These are phyloP conservation scores for Pythium angustatum DNA, from an alignment of 352 stramenopile species.

Conservation along the genomic window DNA sequence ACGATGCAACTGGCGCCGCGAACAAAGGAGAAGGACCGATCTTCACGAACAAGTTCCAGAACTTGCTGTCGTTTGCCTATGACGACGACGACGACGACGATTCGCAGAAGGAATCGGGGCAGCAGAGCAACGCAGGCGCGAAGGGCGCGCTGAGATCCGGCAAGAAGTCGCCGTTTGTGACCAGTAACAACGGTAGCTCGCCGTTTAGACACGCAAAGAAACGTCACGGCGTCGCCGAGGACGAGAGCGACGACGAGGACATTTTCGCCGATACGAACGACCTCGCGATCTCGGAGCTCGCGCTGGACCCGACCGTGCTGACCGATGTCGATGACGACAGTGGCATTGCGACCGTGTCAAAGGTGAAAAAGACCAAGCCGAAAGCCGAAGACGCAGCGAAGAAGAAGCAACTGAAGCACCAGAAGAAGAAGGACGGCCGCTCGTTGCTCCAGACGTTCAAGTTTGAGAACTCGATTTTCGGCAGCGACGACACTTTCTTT, in stretches of 20 bases:
- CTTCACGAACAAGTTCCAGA: conserved; percentile 87
- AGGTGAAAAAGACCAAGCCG: conserved; percentile 41
- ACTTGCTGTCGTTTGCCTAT: conserved; percentile 74
- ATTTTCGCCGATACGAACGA: conserved; percentile 35
- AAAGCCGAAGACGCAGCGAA: conserved; percentile 29
- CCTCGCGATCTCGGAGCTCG: conserved; percentile 49
- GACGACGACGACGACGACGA: conserved; percentile 45
- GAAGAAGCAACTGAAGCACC: conserved; percentile 66
- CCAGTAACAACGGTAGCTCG: conserved; percentile 5
- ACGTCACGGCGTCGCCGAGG: not conserved
- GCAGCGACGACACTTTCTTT: conserved; percentile 65
- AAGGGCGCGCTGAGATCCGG: not conserved
- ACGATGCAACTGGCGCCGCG: conserved; percentile 2
- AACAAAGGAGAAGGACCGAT: conserved; percentile 43
- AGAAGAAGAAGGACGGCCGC: conserved; percentile 76
- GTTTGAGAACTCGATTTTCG: conserved; percentile 88
- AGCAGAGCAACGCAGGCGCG: not conserved
- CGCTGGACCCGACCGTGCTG: conserved; percentile 31
- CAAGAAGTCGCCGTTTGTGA: conserved; percentile 24
- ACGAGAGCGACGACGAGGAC: conserved; percentile 32
- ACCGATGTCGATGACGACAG: conserved; percentile 28
- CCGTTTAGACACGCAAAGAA: not conserved
- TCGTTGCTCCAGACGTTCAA: conserved; percentile 80
- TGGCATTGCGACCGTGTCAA: conserved; percentile 27
- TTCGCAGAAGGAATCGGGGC: not conserved